Conservation (phyloP, 2,329 filamentous ascomycete species). For the Penicillium digitatum region DNA sequence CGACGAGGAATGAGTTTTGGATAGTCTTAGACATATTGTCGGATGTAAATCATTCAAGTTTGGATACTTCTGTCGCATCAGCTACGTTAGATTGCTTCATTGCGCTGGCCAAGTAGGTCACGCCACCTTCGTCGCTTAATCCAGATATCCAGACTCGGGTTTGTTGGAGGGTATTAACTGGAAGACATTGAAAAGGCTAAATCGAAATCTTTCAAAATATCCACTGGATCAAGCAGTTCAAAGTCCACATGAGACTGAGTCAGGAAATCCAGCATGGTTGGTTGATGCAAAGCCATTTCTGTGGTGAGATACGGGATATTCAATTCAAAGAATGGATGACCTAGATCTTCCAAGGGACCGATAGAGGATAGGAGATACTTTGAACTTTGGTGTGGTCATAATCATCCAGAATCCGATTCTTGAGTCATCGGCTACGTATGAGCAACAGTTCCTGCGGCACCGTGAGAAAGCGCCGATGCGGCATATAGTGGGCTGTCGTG, state of each 20-base stretch:
- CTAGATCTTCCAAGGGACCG: not conserved
- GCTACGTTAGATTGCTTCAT: not conserved
- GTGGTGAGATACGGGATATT: conserved; percentile 9
- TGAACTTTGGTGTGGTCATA: not conserved
- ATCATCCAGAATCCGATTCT: too few species aligned
- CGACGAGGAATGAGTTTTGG: not conserved
- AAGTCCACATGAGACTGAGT: conserved; percentile 8
- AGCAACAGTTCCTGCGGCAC: not conserved
- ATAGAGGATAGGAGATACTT: not conserved
- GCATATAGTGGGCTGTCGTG: not conserved
- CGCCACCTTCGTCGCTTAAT: not conserved
- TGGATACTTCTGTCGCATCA: not conserved
- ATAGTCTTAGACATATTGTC: not conserved
- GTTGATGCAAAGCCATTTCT: conserved; percentile 15
- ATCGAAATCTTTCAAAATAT: conserved; percentile 10
- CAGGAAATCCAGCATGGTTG: conserved; percentile 13
- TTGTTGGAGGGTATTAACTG: not conserved
- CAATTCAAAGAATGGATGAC: not conserved
- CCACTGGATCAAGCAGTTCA: conserved; percentile 10
- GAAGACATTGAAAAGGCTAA: not conserved
- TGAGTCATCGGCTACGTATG: not conserved
- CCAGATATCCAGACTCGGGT: not conserved
- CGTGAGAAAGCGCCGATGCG: not conserved
- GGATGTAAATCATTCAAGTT: not conserved
- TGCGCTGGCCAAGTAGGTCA: not conserved